These are phyloP conservation scores for Eremothecium coryli DNA, from an alignment of 1,139 yeast genomes.

Conservation along the genomic window DNA sequence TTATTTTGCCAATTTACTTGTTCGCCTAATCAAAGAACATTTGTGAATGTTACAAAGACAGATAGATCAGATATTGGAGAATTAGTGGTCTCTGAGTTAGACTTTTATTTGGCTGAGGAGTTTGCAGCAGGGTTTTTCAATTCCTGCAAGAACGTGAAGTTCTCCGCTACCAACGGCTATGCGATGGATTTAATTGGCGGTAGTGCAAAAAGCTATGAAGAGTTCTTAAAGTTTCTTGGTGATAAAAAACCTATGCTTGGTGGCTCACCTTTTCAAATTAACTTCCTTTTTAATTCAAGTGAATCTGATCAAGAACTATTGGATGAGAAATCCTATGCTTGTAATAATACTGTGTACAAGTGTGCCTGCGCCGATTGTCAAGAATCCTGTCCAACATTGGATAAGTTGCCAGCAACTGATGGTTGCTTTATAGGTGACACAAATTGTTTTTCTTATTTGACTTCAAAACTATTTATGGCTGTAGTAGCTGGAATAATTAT, in stretches of 20 bases:
- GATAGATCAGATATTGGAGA: constrained; percentile 46
- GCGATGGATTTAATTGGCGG: constrained; percentile 98
- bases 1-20: constrained; percentile 87
- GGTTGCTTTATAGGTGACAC: constrained; percentile 51
- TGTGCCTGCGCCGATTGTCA: constrained; percentile 94
- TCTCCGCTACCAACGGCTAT: constrained; percentile 88
- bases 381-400: constrained; percentile 62
- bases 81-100: constrained; percentile 61
- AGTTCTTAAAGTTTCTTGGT: constrained; percentile 79
- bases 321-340: constrained; percentile 33
- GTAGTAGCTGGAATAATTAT: constrained; percentile 13
- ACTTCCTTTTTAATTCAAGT: constrained; percentile 44
- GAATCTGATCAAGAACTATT: constrained; percentile 21
- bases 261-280: constrained; percentile 92
- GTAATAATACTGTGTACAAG: constrained; percentile 50
- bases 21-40: constrained; percentile 71
- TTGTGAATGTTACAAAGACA: constrained; percentile 56
- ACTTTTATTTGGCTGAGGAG: constrained; percentile 48
- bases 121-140: constrained; percentile 63
- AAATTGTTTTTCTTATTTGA: constrained; percentile 68
- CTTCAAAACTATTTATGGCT: constrained; percentile 28
- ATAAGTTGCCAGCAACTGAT: constrained; percentile 33
- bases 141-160: constrained; percentile 82
- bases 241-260: constrained; percentile 90
- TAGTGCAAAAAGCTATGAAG: constrained; percentile 67